Conservation (phyloP, 164 flowering plant genomes). For the Paratinospora sagittata region DNA sequence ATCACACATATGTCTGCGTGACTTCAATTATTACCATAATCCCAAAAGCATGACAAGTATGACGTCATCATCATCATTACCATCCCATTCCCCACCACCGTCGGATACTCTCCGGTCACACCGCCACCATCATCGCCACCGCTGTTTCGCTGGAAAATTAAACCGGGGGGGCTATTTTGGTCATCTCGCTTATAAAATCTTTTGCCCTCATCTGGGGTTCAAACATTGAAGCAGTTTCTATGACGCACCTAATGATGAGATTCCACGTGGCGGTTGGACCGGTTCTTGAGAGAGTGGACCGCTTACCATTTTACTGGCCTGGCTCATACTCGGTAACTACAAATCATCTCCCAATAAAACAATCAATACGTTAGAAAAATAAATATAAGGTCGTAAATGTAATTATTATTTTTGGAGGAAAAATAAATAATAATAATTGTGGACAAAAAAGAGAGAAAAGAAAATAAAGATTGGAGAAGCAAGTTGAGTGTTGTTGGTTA, state of each 20-base stretch:
- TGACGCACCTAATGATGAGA: background rate
- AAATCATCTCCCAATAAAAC: background rate
- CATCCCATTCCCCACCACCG: background rate
- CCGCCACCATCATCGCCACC: background rate
- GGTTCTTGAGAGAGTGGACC: too few species aligned
- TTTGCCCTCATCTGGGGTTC: background rate
- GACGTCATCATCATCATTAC: conserved; percentile 35
- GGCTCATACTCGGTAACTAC: background rate
- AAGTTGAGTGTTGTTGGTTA: conserved; percentile 1
- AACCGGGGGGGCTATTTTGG: background rate
- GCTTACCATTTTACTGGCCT: too few species aligned
- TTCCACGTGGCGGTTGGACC: conserved; percentile 9
- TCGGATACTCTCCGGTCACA: background rate
- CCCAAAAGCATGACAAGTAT: conserved; percentile 81
- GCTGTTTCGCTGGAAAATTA: background rate
- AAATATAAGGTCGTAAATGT: too few species aligned
- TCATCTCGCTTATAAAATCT: background rate
- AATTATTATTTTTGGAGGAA: background rate
- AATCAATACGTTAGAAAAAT: too few species aligned
- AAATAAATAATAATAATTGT: too few species aligned
- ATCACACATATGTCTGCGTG: conserved; percentile 46
- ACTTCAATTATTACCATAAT: conserved; percentile 80
- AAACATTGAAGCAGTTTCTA: background rate
- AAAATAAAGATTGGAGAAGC: background rate
- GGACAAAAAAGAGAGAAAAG: too few species aligned